A percentile compares a stretch with the other conserved stretches of the same genome.
phyloP scores from a whole-genome alignment of 78 protist species.

The Dictyostelium purpureum region DNA sequence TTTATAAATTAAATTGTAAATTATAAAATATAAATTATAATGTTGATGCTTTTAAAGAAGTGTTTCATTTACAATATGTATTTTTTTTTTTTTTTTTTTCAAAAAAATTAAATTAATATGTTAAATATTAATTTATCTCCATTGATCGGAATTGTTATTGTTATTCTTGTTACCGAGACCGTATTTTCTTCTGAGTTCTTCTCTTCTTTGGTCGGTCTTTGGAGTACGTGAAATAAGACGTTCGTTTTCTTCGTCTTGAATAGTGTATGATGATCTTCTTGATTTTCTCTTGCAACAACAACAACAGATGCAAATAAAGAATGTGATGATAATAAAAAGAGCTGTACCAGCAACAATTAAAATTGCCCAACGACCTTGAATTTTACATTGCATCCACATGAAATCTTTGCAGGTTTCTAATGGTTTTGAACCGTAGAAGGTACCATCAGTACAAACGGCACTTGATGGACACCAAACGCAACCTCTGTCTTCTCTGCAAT shows the following conservation, averaged over 20 bases:
- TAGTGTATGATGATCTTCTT: constrained; percentile 1
- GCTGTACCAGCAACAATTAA: constrained; percentile 51
- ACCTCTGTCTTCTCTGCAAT: constrained; percentile 10
- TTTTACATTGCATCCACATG: constrained; percentile 71
- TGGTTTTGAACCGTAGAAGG: constrained; percentile 75
- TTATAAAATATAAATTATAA: too few relatives aligned
- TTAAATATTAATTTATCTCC: not conserved
- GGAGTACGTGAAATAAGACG: constrained; percentile 37
- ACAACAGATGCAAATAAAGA: constrained; percentile 15
- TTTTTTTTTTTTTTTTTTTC: not conserved
- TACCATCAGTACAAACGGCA: constrained; percentile 30
- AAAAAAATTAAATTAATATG: not conserved
- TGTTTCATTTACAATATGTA: not conserved
- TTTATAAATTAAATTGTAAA: not conserved
- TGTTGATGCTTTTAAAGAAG: too few relatives aligned
- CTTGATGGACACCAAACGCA: constrained; percentile 59
- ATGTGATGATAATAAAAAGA: not conserved
- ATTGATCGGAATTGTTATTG: not conserved
- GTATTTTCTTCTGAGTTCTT: constrained; percentile 23
- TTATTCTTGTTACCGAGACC: not conserved
- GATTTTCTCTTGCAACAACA: constrained; percentile 26
- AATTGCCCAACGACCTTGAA: constrained; percentile 48
- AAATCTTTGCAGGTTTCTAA: constrained; percentile 43
- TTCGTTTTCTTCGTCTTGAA: constrained; percentile 52
- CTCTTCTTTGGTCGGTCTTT: constrained; percentile 46